Base-by-base conservation (phyloP, 768 basidiomycete species). In the Chalciporus piperatus region DNA sequence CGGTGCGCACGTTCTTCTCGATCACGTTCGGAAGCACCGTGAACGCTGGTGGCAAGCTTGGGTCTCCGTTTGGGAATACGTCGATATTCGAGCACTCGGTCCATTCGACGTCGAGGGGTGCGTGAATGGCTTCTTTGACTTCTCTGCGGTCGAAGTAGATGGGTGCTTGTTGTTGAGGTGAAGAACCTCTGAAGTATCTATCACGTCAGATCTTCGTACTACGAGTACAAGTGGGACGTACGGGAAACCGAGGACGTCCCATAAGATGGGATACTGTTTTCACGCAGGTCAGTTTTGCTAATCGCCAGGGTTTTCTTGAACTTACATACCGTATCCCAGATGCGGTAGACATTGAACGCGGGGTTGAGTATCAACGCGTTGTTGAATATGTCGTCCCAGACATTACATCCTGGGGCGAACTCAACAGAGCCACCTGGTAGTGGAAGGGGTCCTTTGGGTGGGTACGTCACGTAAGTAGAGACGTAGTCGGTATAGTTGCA, bases 161-260 rank as follows among this genome's bases (percentile, higher is more conserved):
- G 2, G 86, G 87, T 0, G 79, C 62, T 58, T 87, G 86, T 5
- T 61, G 59, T 27, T 87, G 72, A 3, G 61, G 56, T 67, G 81
- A 84, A 0, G 82, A 78, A 9, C 82, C 83, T 2, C 82, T 84
- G 56, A 10, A 11, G 39, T 13, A 13, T 11, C 19, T 14, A 16
- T 2, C n/a, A 17, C 16, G 20, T 59, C 5, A 47, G 41, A 23
- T 9, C 17, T n/a, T 30, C n/a, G 10, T n/a, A n/a, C n/a, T n/a
- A n/a, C n/a, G n/a, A n/a, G n/a, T n/a, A n/a, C n/a, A n/a, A n/a
- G n/a, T n/a, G n/a, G n/a, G 2, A 64, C 81, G 30, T 59, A 86
- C 82, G 87, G 87, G 76, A 85, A 89, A n/a, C 87, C 87, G 27
- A 89, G 82, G 6, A 89, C 86, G 54, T 89, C 87, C 87, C 85